phyloP scores from a whole-genome alignment of 2,329 filamentous ascomycete species.

The Xylaria sp. region DNA sequence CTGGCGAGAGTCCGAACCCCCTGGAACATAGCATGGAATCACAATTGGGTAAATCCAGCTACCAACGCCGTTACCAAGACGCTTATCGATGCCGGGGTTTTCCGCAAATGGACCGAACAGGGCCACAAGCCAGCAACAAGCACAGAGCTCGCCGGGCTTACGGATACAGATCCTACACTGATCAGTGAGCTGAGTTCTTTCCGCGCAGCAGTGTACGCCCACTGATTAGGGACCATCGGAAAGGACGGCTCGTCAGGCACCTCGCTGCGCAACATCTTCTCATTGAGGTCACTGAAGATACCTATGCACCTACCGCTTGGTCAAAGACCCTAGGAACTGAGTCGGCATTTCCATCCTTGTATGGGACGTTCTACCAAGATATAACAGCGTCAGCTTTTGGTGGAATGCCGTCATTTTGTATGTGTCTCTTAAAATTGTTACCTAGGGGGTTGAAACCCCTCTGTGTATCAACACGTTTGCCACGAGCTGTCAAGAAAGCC shows the following conservation, averaged over 20 bases:
- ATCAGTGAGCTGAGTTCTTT: conserved; percentile 33
- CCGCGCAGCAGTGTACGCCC: neutral
- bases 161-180: conserved; percentile 38
- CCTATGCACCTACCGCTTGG: conserved; percentile 17
- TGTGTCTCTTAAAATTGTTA: too few relatives aligned
- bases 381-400: too few relatives aligned
- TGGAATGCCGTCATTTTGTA: too few relatives aligned
- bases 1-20: conserved; percentile 37
- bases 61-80: conserved; percentile 42
- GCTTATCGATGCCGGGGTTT: conserved; percentile 43
- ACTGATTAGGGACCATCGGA: neutral
- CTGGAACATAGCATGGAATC: conserved; percentile 45
- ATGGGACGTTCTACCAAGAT: conserved; percentile 20
- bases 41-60: conserved; percentile 39
- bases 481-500: too few relatives aligned
- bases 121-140: conserved; percentile 36
- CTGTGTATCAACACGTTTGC: too few relatives aligned
- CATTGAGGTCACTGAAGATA: conserved; percentile 19
- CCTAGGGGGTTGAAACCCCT: too few relatives aligned
- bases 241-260: conserved; percentile 27
- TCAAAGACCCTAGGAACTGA: conserved; percentile 11
- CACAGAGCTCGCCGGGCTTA: conserved; percentile 38
- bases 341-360: conserved; percentile 10
- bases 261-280: conserved; percentile 20
- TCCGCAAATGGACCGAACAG: conserved; percentile 39